These are phyloP conservation scores for Hypoxylon sp. DNA, from an alignment of 2,329 filamentous ascomycete species.

Conservation along the genomic window DNA sequence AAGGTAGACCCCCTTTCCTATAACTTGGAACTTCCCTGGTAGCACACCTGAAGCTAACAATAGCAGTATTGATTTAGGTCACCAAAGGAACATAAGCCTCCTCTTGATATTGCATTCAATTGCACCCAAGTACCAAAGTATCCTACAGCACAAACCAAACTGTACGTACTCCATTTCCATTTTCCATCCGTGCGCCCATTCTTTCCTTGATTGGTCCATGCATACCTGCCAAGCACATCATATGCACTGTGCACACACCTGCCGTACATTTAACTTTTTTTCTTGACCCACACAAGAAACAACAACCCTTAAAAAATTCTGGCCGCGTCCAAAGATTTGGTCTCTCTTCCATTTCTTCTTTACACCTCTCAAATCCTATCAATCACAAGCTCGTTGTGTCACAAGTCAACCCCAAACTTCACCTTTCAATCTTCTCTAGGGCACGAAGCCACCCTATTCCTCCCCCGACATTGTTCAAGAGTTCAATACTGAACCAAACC, in stretches of 20 bases:
- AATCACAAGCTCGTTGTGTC: conserved; percentile 50
- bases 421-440: conserved; percentile 70
- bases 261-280: conserved; percentile 39
- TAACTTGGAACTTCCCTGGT: not conserved
- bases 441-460: conserved; percentile 86
- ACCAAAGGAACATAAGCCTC: too few relatives aligned
- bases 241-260: conserved; percentile 39
- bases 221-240: conserved; percentile 27
- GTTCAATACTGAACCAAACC: conserved; percentile 62
- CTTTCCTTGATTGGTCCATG: conserved; percentile 35
- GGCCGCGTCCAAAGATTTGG: conserved; percentile 45
- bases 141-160: too few relatives aligned
- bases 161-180: too few relatives aligned
- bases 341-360: conserved; percentile 46
- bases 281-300: conserved; percentile 45
- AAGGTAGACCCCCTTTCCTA: not conserved
- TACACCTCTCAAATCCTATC: conserved; percentile 54
- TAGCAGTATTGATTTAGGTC: conserved; percentile 16
- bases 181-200: not conserved
- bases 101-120: too few relatives aligned
- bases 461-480: conserved; percentile 76
- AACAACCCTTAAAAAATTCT: conserved; percentile 50
- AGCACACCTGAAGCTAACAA: conserved; percentile 14
- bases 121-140: too few relatives aligned
- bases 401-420: conserved; percentile 47